phyloP scores from a whole-genome alignment of 1,284 basidiomycete species.

The Flammula alnicola region DNA sequence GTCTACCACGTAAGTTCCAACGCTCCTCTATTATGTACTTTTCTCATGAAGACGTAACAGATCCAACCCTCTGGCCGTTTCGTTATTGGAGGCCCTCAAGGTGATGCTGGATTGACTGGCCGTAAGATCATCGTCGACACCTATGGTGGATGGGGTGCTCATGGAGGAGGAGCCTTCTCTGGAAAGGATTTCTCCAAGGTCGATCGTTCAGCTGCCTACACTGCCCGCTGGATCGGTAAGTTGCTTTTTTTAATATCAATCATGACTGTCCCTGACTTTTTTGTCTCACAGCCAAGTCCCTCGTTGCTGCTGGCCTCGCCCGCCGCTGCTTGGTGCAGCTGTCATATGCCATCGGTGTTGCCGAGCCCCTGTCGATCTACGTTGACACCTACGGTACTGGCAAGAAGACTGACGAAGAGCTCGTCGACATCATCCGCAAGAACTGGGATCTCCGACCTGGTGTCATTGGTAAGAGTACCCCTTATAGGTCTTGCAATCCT shows the following conservation, averaged over 20 bases:
- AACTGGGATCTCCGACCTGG: slow-evolving; percentile 97
- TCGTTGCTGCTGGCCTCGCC: slow-evolving; percentile 91
- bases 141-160: slow-evolving; percentile 99
- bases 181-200: slow-evolving; percentile 99
- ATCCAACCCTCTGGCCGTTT: slow-evolving; percentile 99
- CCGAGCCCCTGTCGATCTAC: slow-evolving; percentile 96
- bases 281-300: slow-evolving; percentile 79
- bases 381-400: slow-evolving; percentile 98
- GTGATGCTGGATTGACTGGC: slow-evolving; percentile 98
- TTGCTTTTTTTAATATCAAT: slow-evolving; percentile 11
- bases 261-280: background rate
- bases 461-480: slow-evolving; percentile 87
- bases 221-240: slow-evolving; percentile 93
- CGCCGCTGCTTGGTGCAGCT: slow-evolving; percentile 95
- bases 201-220: slow-evolving; percentile 98
- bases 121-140: slow-evolving; percentile 99
- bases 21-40: slow-evolving; percentile 11
- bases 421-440: slow-evolving; percentile 88
- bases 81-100: slow-evolving; percentile 99
- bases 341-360: slow-evolving; percentile 99
- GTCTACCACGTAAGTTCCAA: slow-evolving; percentile 83
- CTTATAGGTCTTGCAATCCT: too few species aligned
- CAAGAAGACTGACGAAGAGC: slow-evolving; percentile 89
- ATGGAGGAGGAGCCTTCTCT: slow-evolving; percentile 99
- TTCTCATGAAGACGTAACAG: slow-evolving; percentile 39